phyloP scores from a whole-genome alignment of 2,329 filamentous ascomycete genomes.

The Cryphonectria nitschkei region DNA sequence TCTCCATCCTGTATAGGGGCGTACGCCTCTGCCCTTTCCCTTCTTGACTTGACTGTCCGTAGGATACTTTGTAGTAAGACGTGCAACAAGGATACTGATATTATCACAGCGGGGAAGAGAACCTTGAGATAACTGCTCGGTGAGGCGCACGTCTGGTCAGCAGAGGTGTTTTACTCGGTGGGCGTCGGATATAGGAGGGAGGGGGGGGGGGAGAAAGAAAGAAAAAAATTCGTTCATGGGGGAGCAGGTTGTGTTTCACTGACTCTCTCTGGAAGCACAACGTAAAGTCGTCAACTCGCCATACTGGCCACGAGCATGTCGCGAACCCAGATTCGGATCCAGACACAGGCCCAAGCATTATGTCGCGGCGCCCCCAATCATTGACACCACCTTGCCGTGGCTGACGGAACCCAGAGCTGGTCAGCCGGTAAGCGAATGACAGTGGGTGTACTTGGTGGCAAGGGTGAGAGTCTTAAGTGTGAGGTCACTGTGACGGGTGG shows the following conservation, averaged over 20 bases:
- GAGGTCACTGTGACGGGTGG: background rate
- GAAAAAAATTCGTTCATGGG: background rate
- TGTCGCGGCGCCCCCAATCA: slow-evolving; percentile 19
- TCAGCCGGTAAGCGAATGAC: slow-evolving; percentile 1
- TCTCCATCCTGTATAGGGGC: slow-evolving; percentile 51
- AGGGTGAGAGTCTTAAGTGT: slow-evolving; percentile 5
- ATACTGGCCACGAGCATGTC: slow-evolving; percentile 61
- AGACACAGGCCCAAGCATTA: slow-evolving; percentile 30
- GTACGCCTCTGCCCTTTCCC: slow-evolving; percentile 53
- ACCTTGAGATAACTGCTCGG: slow-evolving; percentile 73
- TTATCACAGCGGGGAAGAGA: slow-evolving; percentile 74
- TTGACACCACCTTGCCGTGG: slow-evolving; percentile 9
- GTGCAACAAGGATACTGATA: slow-evolving; percentile 70
- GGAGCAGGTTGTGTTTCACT: slow-evolving; percentile 19
- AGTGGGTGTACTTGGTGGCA: background rate
- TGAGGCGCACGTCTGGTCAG: slow-evolving; percentile 10
- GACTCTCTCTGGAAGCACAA: slow-evolving; percentile 70
- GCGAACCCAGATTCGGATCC: slow-evolving; percentile 52
- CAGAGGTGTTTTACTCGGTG: background rate
- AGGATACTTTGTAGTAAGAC: slow-evolving; percentile 63
- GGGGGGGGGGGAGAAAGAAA: background rate
- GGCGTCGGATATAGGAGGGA: background rate
- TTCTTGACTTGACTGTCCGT: slow-evolving; percentile 56
- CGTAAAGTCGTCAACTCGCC: slow-evolving; percentile 67
- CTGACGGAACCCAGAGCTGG: background rate